Conservation (phyloP, 495 filamentous ascomycete species). For the Aspergillus sclerotiicarbonarius region DNA sequence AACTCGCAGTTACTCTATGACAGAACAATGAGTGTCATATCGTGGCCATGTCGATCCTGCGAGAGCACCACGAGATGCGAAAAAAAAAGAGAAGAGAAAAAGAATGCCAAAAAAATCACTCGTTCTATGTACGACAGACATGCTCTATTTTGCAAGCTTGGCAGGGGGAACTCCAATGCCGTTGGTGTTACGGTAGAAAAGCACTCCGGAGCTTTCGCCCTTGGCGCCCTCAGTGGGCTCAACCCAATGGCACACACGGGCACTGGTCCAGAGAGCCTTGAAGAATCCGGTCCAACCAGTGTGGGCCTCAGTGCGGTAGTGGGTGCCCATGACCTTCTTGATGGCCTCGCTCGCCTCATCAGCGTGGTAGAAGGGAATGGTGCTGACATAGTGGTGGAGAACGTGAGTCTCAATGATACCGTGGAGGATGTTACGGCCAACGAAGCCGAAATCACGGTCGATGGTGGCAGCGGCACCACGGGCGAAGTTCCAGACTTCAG, state of each 20-base stretch:
- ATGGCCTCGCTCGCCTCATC: conserved; percentile 61
- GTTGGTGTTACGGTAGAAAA: conserved; percentile 68
- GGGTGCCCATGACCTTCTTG: conserved; percentile 53
- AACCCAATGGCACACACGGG: conserved; percentile 55
- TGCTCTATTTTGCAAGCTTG: conserved; percentile 43
- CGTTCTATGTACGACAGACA: conserved; percentile 20
- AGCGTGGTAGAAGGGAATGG: conserved; percentile 61
- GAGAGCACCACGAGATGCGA: conserved; percentile 23
- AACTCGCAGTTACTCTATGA: conserved; percentile 16
- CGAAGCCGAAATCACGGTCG: conserved; percentile 60
- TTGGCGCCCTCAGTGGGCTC: conserved; percentile 64
- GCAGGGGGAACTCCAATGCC: conserved; percentile 63
- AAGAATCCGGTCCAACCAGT: conserved; percentile 54
- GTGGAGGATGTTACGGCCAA: conserved; percentile 57
- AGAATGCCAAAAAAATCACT: conserved; percentile 10
- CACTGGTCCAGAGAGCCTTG: conserved; percentile 52
- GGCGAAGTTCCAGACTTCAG: conserved; percentile 55
- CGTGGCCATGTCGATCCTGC: conserved; percentile 28
- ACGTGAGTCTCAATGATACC: conserved; percentile 64
- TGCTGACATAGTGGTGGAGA: conserved; percentile 60
- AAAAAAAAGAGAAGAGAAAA: conserved; percentile 1
- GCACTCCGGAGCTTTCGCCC: conserved; percentile 51
- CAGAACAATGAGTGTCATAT: conserved; percentile 10
- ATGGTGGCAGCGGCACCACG: conserved; percentile 60
- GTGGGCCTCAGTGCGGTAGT: conserved; percentile 55